A percentile compares a stretch with the other conserved stretches of the same genome.
These are phyloP conservation scores for Curvularia hawaiiensis DNA, from an alignment of 2,329 filamentous ascomycete species.

Conservation along the genomic window DNA sequence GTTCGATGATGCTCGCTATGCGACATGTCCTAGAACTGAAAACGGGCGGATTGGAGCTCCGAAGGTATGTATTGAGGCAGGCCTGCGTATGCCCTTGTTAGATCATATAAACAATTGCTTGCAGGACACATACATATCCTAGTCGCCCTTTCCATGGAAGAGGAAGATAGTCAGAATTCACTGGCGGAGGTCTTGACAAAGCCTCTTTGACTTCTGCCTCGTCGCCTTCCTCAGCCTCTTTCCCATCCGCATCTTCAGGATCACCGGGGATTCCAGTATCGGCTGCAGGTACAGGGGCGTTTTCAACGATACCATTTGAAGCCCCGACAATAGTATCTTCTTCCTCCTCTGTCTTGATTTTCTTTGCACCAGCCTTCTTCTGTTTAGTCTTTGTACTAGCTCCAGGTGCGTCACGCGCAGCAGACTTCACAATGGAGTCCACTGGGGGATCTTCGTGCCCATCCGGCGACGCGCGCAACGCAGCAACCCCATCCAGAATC, in stretches of 20 bases:
- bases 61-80: conserved; percentile 90
- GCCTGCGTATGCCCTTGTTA: conserved; percentile 58
- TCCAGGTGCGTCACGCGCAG: conserved; percentile 19
- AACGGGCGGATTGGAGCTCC: conserved; percentile 78
- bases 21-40: conserved; percentile 92
- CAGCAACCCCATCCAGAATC: conserved; percentile 50
- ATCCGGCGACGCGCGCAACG: conserved; percentile 52
- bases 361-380: conserved; percentile 28
- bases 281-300: conserved; percentile 27
- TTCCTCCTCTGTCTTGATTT: conserved; percentile 36
- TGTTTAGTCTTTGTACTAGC: conserved; percentile 29
- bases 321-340: conserved; percentile 15
- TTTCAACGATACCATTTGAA: conserved; percentile 19
- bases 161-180: conserved; percentile 83
- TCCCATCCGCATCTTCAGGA: conserved; percentile 54
- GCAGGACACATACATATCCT: conserved; percentile 72
- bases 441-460: conserved; percentile 31
- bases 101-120: conserved; percentile 18
- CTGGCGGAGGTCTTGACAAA: conserved; percentile 69
- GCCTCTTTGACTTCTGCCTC: conserved; percentile 65
- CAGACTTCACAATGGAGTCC: conserved; percentile 17
- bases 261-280: conserved; percentile 40
- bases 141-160: conserved; percentile 89
- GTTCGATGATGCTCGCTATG: conserved; percentile 87
- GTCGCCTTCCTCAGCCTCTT: conserved; percentile 56